A percentile compares a stretch with the other conserved stretches of the same genome.
Evolutionary conservation across 768 basidiomycete species (phyloP).

Genomic region (Termitomyces eurrhizus): DNA sequence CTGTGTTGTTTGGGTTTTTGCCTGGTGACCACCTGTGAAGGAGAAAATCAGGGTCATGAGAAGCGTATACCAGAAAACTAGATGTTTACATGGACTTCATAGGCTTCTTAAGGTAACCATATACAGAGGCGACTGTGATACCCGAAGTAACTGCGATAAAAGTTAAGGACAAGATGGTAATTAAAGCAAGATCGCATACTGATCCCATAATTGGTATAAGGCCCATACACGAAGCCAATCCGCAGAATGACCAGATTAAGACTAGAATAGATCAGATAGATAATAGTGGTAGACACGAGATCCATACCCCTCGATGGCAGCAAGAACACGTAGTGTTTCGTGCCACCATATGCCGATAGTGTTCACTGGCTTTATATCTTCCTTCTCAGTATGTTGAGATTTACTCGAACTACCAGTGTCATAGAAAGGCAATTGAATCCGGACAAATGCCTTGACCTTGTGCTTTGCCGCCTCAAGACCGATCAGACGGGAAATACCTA

Average conservation of each 20-base stretch:
- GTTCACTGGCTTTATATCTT: conserved; percentile 67
- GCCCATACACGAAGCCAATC: conserved; percentile 75
- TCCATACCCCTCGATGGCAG: conserved; percentile 66
- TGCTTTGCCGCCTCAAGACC: conserved; percentile 78
- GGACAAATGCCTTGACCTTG: conserved; percentile 74
- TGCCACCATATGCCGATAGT: conserved; percentile 86
- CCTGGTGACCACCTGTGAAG: conserved; percentile 71
- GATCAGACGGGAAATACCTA: conserved; percentile 60
- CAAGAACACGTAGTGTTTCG: conserved; percentile 72
- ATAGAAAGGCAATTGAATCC: conserved; percentile 77
- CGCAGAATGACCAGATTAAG: conserved; percentile 80
- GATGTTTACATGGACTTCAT: conserved; percentile 75
- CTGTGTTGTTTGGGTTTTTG: conserved; percentile 67
- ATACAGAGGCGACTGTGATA: conserved; percentile 74
- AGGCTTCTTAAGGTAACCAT: conserved; percentile 77
- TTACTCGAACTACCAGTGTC: conserved; percentile 57
- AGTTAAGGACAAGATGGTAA: conserved; percentile 10
- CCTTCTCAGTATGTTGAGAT: conserved; percentile 63
- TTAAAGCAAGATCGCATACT: conserved; percentile 35
- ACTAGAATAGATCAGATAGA: conserved; percentile 32
- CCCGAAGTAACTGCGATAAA: conserved; percentile 54
- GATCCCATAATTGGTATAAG: conserved; percentile 69
- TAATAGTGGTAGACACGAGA: conserved; percentile 3
- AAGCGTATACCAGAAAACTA: background rate
- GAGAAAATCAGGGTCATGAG: conserved; percentile 12